Percentiles rank a stretch among this genome's conserved stretches.
These are phyloP conservation scores for Marasmius tenuissimus DNA, from an alignment of 1,284 basidiomycete genomes.

Conservation along the genomic window DNA sequence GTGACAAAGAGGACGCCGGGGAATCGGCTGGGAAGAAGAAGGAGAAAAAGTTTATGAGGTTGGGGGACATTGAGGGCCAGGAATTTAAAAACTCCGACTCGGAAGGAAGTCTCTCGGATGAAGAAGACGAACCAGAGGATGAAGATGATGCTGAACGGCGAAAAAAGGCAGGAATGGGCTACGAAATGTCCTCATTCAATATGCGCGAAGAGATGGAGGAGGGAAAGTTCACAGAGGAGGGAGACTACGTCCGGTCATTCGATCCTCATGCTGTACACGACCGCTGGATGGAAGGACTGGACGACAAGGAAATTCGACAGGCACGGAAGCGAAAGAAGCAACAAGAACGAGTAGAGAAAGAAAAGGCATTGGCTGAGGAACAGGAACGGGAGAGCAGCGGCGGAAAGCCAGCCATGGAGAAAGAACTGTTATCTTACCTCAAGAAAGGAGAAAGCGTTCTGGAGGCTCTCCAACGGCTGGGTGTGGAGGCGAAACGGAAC, in stretches of 20 bases:
- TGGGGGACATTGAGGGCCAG: slow-evolving; percentile 96
- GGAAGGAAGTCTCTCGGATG: slow-evolving; percentile 45
- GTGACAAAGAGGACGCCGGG: slow-evolving; percentile 54
- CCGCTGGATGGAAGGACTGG: slow-evolving; percentile 90
- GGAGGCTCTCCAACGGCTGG: slow-evolving; percentile 86
- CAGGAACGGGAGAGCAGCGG: slow-evolving; percentile 61
- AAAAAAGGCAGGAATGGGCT: slow-evolving; percentile 90
- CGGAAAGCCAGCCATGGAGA: slow-evolving; percentile 69
- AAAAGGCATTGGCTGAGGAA: slow-evolving; percentile 74
- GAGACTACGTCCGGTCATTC: slow-evolving; percentile 82
- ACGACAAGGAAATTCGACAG: slow-evolving; percentile 84
- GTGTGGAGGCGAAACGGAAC: slow-evolving; percentile 67
- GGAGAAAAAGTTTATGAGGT: slow-evolving; percentile 74
- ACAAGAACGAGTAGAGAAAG: slow-evolving; percentile 69
- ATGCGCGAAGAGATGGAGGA: slow-evolving; percentile 99
- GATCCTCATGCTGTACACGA: slow-evolving; percentile 94
- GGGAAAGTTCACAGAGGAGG: slow-evolving; percentile 95
- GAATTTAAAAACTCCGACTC: slow-evolving; percentile 69
- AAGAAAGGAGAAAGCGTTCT: slow-evolving; percentile 91
- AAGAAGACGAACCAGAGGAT: slow-evolving; percentile 64
- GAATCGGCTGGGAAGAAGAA: slow-evolving; percentile 51
- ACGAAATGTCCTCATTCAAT: slow-evolving; percentile 93
- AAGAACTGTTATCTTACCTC: slow-evolving; percentile 70
- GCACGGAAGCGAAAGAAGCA: slow-evolving; percentile 72
- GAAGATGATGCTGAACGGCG: slow-evolving; percentile 76